These are phyloP conservation scores for Davidsoniella australis DNA, from an alignment of 2,329 filamentous ascomycete species.

Conservation along the genomic window DNA sequence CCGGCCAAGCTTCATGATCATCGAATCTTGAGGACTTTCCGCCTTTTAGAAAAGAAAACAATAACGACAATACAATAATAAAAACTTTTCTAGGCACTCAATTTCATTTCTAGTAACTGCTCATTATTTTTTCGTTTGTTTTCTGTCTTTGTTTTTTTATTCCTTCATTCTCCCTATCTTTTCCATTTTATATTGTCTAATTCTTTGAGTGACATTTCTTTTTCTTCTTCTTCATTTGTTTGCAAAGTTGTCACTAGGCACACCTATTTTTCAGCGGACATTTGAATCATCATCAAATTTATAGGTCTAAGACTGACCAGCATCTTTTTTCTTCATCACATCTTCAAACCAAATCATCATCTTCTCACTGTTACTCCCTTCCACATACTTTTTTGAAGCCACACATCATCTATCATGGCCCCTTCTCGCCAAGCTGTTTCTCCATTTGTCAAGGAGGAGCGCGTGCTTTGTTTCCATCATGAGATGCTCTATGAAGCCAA, in stretches of 20 bases:
- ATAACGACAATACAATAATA: too few relatives aligned
- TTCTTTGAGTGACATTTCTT: not conserved
- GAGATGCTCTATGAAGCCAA: slow-evolving; percentile 97
- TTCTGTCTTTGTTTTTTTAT: too few relatives aligned
- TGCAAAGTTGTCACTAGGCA: not conserved
- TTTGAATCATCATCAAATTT: not conserved
- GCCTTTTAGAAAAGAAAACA: too few relatives aligned
- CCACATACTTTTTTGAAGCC: not conserved
- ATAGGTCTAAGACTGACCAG: not conserved
- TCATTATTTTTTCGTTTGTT: too few relatives aligned
- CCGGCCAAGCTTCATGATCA: too few relatives aligned
- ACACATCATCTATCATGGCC: slow-evolving; percentile 20
- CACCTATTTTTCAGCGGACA: not conserved
- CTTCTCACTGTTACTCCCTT: not conserved
- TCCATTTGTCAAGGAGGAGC: slow-evolving; percentile 62
- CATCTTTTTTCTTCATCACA: not conserved
- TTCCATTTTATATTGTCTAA: too few relatives aligned
- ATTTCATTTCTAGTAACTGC: too few relatives aligned
- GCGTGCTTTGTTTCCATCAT: slow-evolving; percentile 90
- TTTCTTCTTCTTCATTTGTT: not conserved
- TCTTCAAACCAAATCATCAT: not conserved
- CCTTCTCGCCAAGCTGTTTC: slow-evolving; percentile 27
- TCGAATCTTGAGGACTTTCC: too few relatives aligned
- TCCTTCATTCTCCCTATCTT: too few relatives aligned
- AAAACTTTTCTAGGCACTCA: not conserved